Percentiles rank a stretch among this genome's conserved stretches.
Evolutionary conservation across 2,329 filamentous ascomycete genomes (phyloP).

Genomic region (Colletotrichum higginsianum): DNA sequence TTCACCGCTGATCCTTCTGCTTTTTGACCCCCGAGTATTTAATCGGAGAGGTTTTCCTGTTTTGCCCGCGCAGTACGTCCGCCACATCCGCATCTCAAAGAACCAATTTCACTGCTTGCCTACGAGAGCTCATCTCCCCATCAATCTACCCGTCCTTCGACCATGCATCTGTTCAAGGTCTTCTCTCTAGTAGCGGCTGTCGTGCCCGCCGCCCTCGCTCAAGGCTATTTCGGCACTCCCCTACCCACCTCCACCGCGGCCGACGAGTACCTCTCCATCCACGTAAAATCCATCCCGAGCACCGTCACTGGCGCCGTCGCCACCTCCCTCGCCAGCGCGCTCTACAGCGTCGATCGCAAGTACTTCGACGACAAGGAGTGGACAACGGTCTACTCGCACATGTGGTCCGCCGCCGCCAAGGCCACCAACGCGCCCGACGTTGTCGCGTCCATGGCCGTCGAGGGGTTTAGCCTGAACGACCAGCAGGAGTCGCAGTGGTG

Average conservation of each 20-base stretch:
- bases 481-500: slow-evolving; percentile 11
- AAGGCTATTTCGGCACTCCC: neutral
- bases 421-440: slow-evolving; percentile 38
- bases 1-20: neutral
- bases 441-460: slow-evolving; percentile 36
- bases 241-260: slow-evolving; percentile 31
- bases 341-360: slow-evolving; percentile 37
- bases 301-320: slow-evolving; percentile 20
- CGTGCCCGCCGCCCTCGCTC: slow-evolving; percentile 6
- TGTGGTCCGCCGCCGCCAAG: slow-evolving; percentile 42
- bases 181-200: slow-evolving; percentile 1
- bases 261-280: slow-evolving; percentile 12
- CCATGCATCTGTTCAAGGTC: slow-evolving; percentile 13
- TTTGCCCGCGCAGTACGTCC: too few relatives aligned
- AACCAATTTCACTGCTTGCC: too few relatives aligned
- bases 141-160: neutral
- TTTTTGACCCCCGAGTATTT: neutral
- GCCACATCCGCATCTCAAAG: too few relatives aligned
- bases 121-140: too few relatives aligned
- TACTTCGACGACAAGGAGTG: slow-evolving; percentile 30
- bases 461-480: neutral
- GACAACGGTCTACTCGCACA: slow-evolving; percentile 39
- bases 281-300: neutral
- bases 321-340: slow-evolving; percentile 32
- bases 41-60: neutral